Evolutionary conservation across 2,329 filamentous ascomycete genomes (phyloP).

Genomic region (Ampelomyces quisqualis): DNA sequence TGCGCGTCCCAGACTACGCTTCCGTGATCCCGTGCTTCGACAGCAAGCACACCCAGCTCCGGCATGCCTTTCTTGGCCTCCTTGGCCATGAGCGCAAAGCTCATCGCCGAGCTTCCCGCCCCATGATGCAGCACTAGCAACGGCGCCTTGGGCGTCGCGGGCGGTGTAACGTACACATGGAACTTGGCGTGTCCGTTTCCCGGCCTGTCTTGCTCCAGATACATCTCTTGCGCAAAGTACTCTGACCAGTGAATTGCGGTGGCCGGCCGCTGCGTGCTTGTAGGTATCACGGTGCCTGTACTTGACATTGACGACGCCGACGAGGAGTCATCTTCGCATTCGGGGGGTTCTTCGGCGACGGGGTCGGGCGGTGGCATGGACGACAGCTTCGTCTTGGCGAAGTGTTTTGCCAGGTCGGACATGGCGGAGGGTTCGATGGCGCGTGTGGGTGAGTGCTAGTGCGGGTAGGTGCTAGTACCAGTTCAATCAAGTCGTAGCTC

Average conservation of each 20-base stretch:
- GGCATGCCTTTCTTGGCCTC: slow-evolving; percentile 78
- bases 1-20: slow-evolving; percentile 53
- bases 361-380: slow-evolving; percentile 59
- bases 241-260: slow-evolving; percentile 76
- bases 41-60: slow-evolving; percentile 75
- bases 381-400: slow-evolving; percentile 72
- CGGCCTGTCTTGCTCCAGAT: slow-evolving; percentile 55
- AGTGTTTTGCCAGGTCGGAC: slow-evolving; percentile 79
- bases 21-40: slow-evolving; percentile 87
- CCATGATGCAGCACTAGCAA: slow-evolving; percentile 95
- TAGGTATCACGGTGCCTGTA: slow-evolving; percentile 85
- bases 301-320: slow-evolving; percentile 84
- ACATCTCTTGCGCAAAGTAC: slow-evolving; percentile 88
- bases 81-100: slow-evolving; percentile 78
- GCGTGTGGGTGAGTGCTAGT: slow-evolving; percentile 1
- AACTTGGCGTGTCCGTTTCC: slow-evolving; percentile 58
- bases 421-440: slow-evolving; percentile 49
- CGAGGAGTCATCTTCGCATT: slow-evolving; percentile 53
- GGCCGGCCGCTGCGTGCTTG: slow-evolving; percentile 63
- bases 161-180: slow-evolving; percentile 87
- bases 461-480: too few relatives aligned
- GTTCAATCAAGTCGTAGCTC: too few relatives aligned
- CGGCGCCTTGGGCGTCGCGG: slow-evolving; percentile 65
- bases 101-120: slow-evolving; percentile 87
- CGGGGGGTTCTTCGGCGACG: slow-evolving; percentile 49